Evolutionary conservation across 2,329 filamentous ascomycete species (phyloP), one percentile per base, ranked within the genome.

Genomic region (Epichloe brachyelytri): DNA sequence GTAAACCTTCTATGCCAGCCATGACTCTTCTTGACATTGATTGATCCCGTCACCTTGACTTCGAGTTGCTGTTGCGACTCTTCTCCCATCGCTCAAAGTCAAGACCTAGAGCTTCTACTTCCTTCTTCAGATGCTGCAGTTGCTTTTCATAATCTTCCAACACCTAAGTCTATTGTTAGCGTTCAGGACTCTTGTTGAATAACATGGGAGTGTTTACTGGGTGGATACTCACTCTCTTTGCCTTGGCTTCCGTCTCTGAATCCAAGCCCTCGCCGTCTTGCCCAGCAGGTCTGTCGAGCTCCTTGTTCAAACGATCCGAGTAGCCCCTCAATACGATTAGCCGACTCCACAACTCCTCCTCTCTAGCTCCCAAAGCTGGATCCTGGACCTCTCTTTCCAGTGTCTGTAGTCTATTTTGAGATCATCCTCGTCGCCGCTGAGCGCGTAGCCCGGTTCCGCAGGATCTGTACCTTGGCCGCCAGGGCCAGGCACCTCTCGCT

Each of bases 311-410:
- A 59, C 81, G 77, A 57, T 83, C 79, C 20, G 85, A 83, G 57
- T 88, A 80, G 54, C 86, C 85, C 56, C 85, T 75, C 46, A 93
- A 71, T 38, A 84, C 78, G 46, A 89, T 83, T 69, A 93, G 78
- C 44, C 87, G 74, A 56, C 86, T 88, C 87, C 87, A 93, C 43
- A 93, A 80, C 71, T 93, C 87, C 66, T 93, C 88, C 62, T 88
- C 83, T 57, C 86, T 74, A 3, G 86, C 86, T 38, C 79, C 78
- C 51, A 91, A 75, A 7, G 82, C 82, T 7, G 88, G 87, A 61
- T 93, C 87, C 56, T 82, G 80, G 30, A 88, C 79, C 48, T 75
- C 73, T 60, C 80, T 79, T 63, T 90, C 85, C 52, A 93, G 71
- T 22, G 71, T 74, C 60, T 82, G 71, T 53, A 94, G 72, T 63